These are phyloP conservation scores for Isatis tinctoria DNA, from an alignment of 345 rosid species.

Conservation along the genomic window DNA sequence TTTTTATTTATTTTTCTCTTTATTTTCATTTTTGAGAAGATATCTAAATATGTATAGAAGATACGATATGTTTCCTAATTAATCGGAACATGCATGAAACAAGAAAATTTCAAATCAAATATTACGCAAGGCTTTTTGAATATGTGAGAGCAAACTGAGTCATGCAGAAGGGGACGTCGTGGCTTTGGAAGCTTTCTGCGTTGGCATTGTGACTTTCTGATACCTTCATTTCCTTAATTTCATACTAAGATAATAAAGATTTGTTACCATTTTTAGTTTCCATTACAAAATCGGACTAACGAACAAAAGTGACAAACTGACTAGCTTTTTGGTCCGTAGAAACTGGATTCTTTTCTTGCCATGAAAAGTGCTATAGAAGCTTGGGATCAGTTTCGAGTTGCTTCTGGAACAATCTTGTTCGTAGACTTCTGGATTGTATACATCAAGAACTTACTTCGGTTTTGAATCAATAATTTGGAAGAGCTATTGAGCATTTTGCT, in stretches of 20 bases:
- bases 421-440: not conserved
- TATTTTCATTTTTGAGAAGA: not conserved
- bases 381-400: not conserved
- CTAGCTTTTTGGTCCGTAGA: not conserved
- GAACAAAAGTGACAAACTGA: no score
- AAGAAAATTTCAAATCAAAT: not conserved
- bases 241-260: constrained; percentile 15
- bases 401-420: not conserved
- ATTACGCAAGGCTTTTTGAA: constrained; percentile 9
- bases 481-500: not conserved
- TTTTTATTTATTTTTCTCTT: not conserved
- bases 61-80: constrained; percentile 18
- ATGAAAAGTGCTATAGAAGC: not conserved
- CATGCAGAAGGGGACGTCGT: constrained; percentile 27
- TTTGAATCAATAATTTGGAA: not conserved
- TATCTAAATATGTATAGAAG: not conserved
- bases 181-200: constrained; percentile 30
- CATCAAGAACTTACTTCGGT: not conserved
- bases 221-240: constrained; percentile 10
- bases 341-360: not conserved
- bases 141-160: constrained; percentile 17
- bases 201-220: constrained; percentile 25
- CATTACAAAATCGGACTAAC: not conserved
- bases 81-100: not conserved
- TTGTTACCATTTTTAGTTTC: not conserved